These are phyloP conservation scores for Hapsidospora chrysogenum DNA, from an alignment of 495 filamentous ascomycete species.

Conservation along the genomic window DNA sequence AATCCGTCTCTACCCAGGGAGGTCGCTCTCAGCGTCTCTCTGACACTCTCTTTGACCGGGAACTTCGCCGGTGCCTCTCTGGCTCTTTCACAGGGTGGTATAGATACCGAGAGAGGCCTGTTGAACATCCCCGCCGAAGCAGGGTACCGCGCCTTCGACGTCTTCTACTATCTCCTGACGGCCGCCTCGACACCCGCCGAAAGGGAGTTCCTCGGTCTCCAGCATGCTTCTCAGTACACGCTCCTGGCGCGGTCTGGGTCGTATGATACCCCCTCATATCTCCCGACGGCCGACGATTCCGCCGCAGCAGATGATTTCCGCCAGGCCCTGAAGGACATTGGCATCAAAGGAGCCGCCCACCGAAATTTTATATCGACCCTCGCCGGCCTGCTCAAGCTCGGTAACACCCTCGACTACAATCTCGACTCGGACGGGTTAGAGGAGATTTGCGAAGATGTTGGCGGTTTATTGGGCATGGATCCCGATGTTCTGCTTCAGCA, in stretches of 20 bases:
- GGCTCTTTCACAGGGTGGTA: slow-evolving; percentile 70
- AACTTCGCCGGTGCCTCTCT: slow-evolving; percentile 59
- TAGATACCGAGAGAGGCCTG: slow-evolving; percentile 69
- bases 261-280: slow-evolving; percentile 72
- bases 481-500: slow-evolving; percentile 67
- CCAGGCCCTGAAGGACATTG: slow-evolving; percentile 64
- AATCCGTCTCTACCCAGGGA: slow-evolving; percentile 78
- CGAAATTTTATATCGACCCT: slow-evolving; percentile 69
- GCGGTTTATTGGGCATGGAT: slow-evolving; percentile 69
- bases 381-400: slow-evolving; percentile 77
- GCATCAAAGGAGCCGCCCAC: slow-evolving; percentile 72
- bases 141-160: slow-evolving; percentile 91
- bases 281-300: slow-evolving; percentile 85
- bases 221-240: slow-evolving; percentile 59
- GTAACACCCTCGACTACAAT: slow-evolving; percentile 70
- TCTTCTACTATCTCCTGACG: slow-evolving; percentile 91
- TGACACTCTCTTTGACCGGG: slow-evolving; percentile 68
- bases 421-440: slow-evolving; percentile 78
- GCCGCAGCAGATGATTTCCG: slow-evolving; percentile 90
- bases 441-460: slow-evolving; percentile 78
- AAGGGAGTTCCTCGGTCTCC: slow-evolving; percentile 76
- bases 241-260: slow-evolving; percentile 71
- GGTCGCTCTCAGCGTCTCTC: slow-evolving; percentile 60
- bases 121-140: slow-evolving; percentile 62
- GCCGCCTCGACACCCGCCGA: slow-evolving; percentile 81